Evolutionary conservation across 495 filamentous ascomycete species (phyloP), one percentile per base, ranked within the genome.

Genomic region (Chaetomium fimeti): DNA sequence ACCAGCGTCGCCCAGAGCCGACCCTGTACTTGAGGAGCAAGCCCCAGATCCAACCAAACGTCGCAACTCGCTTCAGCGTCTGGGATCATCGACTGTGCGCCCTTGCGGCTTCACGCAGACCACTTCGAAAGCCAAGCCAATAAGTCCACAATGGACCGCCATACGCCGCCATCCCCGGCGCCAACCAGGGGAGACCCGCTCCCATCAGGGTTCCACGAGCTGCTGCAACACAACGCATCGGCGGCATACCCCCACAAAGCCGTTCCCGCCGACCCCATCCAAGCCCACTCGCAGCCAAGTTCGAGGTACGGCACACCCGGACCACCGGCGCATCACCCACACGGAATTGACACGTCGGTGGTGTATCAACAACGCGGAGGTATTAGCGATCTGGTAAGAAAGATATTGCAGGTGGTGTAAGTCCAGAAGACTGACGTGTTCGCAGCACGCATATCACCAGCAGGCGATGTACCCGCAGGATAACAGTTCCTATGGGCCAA

Each of bases 171-270:
- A 25, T 83, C 80, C 12, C 79, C 81, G 61, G 73, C 72, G 18
- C 76, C 72, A 16, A 77, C 77, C 28, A 75, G 71, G 57, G 57
- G 72, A 43, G 81, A 81, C 11, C 24, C 52, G 24, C 68, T 78
- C 52, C 72, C 83, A n/a, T 72, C 76, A 20, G 75, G 77, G 69
- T 77, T 78, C 58, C 71, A 81, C 48, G 78, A 83, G 45, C 74
- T 84, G 42, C 62, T 82, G 43, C 78, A 81, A 65, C 81, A 84
- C 63, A 85, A 81, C 68, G 68, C 79, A n/a, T 61, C 69, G 27
- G 61, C 68, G 36, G 65, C 74, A 16, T 66, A 73, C 15, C 72
- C 72, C 62, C 71, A 62, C 24, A 68, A 77, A 22, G 5, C 69
- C 25, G 22, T 49, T 2, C 20, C 48, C 32, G 54, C 70, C 29